These are phyloP conservation scores for Phallus indusiatus DNA, from an alignment of 768 basidiomycete species.

Conservation along the genomic window DNA sequence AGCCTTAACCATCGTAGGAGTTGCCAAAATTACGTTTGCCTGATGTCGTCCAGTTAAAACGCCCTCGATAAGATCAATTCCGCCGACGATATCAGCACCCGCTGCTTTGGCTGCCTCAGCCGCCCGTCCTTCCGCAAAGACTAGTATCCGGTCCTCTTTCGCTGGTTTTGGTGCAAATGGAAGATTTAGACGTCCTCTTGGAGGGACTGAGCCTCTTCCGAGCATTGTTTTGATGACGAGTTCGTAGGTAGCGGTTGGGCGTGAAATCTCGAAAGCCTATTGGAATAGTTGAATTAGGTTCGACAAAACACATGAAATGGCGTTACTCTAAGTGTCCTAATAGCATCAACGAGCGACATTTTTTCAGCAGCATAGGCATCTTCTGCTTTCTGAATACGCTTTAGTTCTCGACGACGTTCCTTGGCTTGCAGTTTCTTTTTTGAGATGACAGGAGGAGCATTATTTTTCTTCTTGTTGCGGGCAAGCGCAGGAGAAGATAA, in stretches of 20 bases:
- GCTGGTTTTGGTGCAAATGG: constrained; percentile 72
- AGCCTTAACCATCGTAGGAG: constrained; percentile 63
- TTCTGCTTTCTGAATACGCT: constrained; percentile 41
- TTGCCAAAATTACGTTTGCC: constrained; percentile 80
- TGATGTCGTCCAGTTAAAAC: constrained; percentile 63
- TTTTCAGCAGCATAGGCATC: constrained; percentile 55
- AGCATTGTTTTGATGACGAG: constrained; percentile 72
- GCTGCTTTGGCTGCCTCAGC: constrained; percentile 79
- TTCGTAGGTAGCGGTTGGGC: constrained; percentile 69
- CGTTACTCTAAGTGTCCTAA: constrained; percentile 56
- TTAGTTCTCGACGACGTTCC: constrained; percentile 26
- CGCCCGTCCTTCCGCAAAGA: constrained; percentile 80
- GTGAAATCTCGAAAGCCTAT: constrained; percentile 78
- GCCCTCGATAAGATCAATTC: constrained; percentile 78
- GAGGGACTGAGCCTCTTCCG: constrained; percentile 69
- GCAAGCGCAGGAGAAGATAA: constrained; percentile 24
- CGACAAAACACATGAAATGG: constrained; percentile 1
- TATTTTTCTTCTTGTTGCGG: constrained; percentile 44
- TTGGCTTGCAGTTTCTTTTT: constrained; percentile 66
- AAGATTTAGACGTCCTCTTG: constrained; percentile 82
- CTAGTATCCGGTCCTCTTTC: constrained; percentile 70
- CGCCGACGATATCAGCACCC: constrained; percentile 88
- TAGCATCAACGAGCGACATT: constrained; percentile 55
- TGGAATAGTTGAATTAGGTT: constrained; percentile 3
- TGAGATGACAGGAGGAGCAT: constrained; percentile 36